Conservation (phyloP, 352 stramenopile genomes). For the Nothophytophthora sp. region DNA sequence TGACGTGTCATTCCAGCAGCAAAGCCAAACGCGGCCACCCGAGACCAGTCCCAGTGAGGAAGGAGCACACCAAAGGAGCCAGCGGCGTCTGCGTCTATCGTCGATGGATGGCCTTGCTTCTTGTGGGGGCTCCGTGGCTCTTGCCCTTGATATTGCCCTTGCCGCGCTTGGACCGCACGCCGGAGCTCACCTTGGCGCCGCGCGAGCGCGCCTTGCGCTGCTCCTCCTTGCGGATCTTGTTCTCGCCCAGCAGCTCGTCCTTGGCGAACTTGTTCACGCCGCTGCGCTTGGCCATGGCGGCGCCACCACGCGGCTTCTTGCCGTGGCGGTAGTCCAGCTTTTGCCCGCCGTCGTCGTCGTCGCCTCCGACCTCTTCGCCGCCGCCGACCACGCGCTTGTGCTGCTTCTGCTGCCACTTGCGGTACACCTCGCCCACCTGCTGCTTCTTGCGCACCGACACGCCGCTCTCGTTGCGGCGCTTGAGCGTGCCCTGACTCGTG, state of each 20-base stretch:
- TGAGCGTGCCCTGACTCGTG: conserved; percentile 75
- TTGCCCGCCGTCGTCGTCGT: conserved; percentile 38
- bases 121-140: conserved; percentile 75
- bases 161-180: conserved; percentile 50
- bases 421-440: conserved; percentile 91
- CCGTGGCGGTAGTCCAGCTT: conserved; percentile 82
- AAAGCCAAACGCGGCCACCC: too few species aligned
- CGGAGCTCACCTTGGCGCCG: conserved; percentile 60
- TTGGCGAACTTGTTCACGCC: conserved; percentile 81
- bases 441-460: conserved; percentile 86
- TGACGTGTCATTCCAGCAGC: too few species aligned
- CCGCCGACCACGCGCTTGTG: conserved; percentile 82
- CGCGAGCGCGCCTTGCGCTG: conserved; percentile 82
- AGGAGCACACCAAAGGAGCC: too few species aligned
- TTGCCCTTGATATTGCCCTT: conserved; percentile 81
- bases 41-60: too few species aligned
- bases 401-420: conserved; percentile 93
- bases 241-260: conserved; percentile 75
- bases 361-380: conserved; percentile 67
- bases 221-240: conserved; percentile 86
- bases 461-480: conserved; percentile 87
- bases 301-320: conserved; percentile 56
- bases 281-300: conserved; percentile 33
- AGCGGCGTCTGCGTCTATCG: too few species aligned
- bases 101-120: conserved; percentile 80